Percentiles rank a stretch among this genome's conserved stretches.
phyloP scores from a whole-genome alignment of 805 yeast genomes.

The Komagataella pastoris region DNA sequence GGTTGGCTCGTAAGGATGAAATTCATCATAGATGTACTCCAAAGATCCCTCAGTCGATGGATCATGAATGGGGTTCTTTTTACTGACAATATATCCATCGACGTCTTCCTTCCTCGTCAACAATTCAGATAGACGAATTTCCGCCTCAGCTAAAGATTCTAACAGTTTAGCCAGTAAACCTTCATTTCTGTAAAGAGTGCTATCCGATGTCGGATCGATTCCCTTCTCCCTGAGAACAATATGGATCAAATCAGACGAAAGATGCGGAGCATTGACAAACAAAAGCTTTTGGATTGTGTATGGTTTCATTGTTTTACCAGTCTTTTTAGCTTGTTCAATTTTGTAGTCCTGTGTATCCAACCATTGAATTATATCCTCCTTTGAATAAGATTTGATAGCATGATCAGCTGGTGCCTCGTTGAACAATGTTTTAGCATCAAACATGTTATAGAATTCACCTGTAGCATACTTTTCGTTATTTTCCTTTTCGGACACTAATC shows the following conservation, averaged over 20 bases:
- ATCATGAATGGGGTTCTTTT: constrained; percentile 37
- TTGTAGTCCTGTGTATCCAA: background rate
- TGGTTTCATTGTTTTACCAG: constrained; percentile 25
- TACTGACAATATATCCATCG: constrained; percentile 52
- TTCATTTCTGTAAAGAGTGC: constrained; percentile 15
- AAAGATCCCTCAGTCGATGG: constrained; percentile 17
- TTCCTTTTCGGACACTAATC: constrained; percentile 66
- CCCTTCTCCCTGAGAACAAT: constrained; percentile 33
- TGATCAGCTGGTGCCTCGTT: constrained; percentile 3
- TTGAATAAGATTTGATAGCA: constrained; percentile 7
- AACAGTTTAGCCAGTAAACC: constrained; percentile 19
- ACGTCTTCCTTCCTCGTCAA: constrained; percentile 20
- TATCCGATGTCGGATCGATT: constrained; percentile 28
- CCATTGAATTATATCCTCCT: constrained; percentile 25
- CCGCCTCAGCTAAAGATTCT: constrained; percentile 32
- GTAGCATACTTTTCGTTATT: constrained; percentile 56
- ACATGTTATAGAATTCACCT: constrained; percentile 56
- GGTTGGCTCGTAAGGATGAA: constrained; percentile 37
- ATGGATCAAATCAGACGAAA: constrained; percentile 69
- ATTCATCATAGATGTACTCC: constrained; percentile 35
- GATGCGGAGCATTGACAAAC: constrained; percentile 54
- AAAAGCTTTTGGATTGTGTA: constrained; percentile 57
- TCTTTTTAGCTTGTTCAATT: constrained; percentile 16
- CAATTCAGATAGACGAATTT: constrained; percentile 24
- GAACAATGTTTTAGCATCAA: constrained; percentile 22